Evolutionary conservation across 306 rosid genomes (phyloP).

Genomic region (Acacia confusa): DNA sequence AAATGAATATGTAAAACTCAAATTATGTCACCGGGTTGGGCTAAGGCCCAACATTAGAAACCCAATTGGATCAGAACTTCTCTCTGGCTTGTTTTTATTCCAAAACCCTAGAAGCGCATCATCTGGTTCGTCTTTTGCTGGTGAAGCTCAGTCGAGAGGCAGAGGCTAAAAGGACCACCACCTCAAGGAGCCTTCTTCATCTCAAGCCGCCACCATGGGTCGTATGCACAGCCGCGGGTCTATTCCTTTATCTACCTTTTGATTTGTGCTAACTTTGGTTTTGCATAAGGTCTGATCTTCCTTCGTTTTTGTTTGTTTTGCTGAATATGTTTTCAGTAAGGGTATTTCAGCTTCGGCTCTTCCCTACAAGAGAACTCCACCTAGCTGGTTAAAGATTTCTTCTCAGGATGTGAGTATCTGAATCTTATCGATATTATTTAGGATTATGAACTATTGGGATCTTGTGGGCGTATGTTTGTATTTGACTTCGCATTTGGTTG

Average conservation of each 20-base stretch:
- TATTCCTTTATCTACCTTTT: background rate
- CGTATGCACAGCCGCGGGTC: conserved; percentile 69
- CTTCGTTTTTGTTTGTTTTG: too few species aligned
- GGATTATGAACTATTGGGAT: too few species aligned
- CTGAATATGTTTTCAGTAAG: background rate
- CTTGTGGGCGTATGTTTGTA: too few species aligned
- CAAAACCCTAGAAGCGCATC: too few species aligned
- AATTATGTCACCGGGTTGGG: too few species aligned
- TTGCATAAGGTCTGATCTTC: too few species aligned
- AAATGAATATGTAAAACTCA: too few species aligned
- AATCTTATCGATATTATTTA: too few species aligned
- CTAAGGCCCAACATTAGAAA: too few species aligned
- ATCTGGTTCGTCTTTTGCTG: background rate
- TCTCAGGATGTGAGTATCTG: background rate
- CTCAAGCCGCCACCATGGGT: conserved; percentile 43
- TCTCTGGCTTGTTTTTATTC: too few species aligned
- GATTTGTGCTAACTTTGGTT: background rate
- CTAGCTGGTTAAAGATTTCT: conserved; percentile 1
- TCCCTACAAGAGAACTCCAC: background rate
- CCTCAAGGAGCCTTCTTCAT: background rate
- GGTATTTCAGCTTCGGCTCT: conserved; percentile 7
- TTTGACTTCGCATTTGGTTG: too few species aligned
- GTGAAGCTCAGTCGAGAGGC: background rate
- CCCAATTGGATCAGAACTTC: background rate
- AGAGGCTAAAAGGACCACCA: background rate